A percentile compares a stretch with the other conserved stretches of the same genome.
phyloP scores from a whole-genome alignment of 2,329 filamentous ascomycete species.

The Penicillium olsonii region DNA sequence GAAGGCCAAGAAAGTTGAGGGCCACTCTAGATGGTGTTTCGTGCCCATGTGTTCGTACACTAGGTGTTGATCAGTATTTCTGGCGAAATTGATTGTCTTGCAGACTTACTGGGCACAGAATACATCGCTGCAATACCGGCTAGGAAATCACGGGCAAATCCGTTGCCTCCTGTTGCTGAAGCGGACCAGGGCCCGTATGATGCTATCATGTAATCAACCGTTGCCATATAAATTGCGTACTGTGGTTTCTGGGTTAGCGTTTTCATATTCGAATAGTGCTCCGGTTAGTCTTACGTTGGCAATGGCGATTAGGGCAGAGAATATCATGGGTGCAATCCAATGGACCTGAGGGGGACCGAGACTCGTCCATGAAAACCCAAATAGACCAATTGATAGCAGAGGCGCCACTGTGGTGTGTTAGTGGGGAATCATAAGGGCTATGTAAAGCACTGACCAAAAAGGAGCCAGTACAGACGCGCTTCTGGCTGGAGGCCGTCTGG shows the following conservation, averaged over 20 bases:
- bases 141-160: constrained; percentile 71
- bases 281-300: constrained; percentile 53
- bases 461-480: constrained; percentile 59
- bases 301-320: constrained; percentile 60
- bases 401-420: constrained; percentile 49
- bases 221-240: constrained; percentile 62
- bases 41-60: constrained; percentile 53
- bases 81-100: neutral
- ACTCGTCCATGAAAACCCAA: constrained; percentile 63
- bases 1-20: constrained; percentile 61
- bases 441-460: constrained; percentile 46
- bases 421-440: neutral
- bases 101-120: constrained; percentile 51
- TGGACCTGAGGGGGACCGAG: constrained; percentile 55
- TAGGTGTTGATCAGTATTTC: constrained; percentile 16
- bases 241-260: constrained; percentile 10
- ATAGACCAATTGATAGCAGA: constrained; percentile 59
- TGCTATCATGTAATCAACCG: constrained; percentile 76
- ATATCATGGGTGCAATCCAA: constrained; percentile 65
- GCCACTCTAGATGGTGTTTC: constrained; percentile 55
- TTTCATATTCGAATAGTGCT: neutral
- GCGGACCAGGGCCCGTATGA: constrained; percentile 73
- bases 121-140: constrained; percentile 70
- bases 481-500: constrained; percentile 62
- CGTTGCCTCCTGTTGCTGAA: constrained; percentile 74